Evolutionary conservation across 2,329 filamentous ascomycete genomes (phyloP).

Genomic region (Ophiostoma fasciatum): DNA sequence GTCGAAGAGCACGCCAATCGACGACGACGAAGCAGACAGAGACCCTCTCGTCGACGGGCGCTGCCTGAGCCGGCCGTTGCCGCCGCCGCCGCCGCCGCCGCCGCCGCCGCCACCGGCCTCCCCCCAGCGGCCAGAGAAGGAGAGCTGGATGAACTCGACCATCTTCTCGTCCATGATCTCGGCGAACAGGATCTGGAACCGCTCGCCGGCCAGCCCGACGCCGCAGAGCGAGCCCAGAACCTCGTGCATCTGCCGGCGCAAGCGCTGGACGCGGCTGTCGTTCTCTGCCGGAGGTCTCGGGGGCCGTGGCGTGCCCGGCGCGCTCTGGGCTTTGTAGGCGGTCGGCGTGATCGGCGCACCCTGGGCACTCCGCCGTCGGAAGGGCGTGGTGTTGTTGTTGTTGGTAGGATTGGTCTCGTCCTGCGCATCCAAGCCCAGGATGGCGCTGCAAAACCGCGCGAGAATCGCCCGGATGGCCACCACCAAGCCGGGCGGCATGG

Average conservation of each 20-base stretch:
- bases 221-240: conserved; percentile 44
- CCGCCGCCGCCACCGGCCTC: conserved; percentile 5
- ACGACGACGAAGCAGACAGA: conserved; percentile 13
- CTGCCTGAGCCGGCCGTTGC: too few relatives aligned
- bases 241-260: conserved; percentile 34
- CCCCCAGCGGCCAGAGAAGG: conserved; percentile 51
- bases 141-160: conserved; percentile 43
- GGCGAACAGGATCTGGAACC: conserved; percentile 56
- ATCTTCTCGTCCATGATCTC: conserved; percentile 55
- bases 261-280: conserved; percentile 18
- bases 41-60: not conserved
- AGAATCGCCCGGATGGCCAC: conserved; percentile 40
- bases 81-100: too few relatives aligned
- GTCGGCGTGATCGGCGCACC: conserved; percentile 6
- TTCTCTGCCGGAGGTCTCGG: conserved; percentile 14
- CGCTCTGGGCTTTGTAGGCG: not conserved
- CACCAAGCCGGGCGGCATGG: conserved; percentile 37
- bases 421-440: conserved; percentile 26
- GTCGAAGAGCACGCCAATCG: conserved; percentile 42
- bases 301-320: not conserved
- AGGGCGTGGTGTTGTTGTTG: not conserved
- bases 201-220: conserved; percentile 54
- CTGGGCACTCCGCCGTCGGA: conserved; percentile 4
- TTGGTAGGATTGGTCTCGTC: not conserved
- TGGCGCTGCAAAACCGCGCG: conserved; percentile 31